Evolutionary conservation across 2,329 filamentous ascomycete species (phyloP), one percentile per base, ranked within the genome.

Genomic region (Cladosporium oxysporum): DNA sequence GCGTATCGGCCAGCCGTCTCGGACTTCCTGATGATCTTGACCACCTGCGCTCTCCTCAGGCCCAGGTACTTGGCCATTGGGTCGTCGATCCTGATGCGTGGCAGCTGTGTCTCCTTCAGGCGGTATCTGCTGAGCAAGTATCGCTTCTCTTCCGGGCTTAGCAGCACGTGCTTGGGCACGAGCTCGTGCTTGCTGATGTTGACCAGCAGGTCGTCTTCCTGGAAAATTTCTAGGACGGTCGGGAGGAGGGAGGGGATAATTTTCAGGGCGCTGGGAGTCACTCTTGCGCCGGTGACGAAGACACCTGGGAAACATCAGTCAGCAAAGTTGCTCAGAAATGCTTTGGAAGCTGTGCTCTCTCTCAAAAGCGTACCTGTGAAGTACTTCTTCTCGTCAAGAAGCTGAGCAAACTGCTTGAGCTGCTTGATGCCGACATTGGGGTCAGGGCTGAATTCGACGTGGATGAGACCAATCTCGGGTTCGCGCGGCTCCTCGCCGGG

Each of bases 151-250:
- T 96, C 92, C 55, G 88, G 86, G 74, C 92, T 96, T 65, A 99
- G 87, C 67, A 98, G 82, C 44, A 98, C 89, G 77, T 99, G 95
- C 77, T 91, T 93, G 53, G 95, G 95, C 33, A 99, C 95, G 65
- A 99, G 86, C 81, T 98, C 94, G 82, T 99, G 95, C 79, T 93
- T 91, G 67, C 94, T 98, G 79, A 99, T 98, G 82, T 99, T 99
- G 80, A 99, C 93, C 67, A 98, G 85, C 73, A 99, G 81, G 80
- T 99, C 95, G 78, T 95, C 91, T 83, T 98, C 95, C 73, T 94
- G 87, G 83, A 99, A 99, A 77, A 92, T 92, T 83, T 99, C 95
- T 75, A 97, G 92, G 75, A 91, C 88, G 64, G 90, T 91, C 68
- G 88, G 88, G 72, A 91, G 87, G 66, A 94, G 88, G 67, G 90